phyloP scores from a whole-genome alignment of 306 rosid species.

The Clitoria ternatea region DNA sequence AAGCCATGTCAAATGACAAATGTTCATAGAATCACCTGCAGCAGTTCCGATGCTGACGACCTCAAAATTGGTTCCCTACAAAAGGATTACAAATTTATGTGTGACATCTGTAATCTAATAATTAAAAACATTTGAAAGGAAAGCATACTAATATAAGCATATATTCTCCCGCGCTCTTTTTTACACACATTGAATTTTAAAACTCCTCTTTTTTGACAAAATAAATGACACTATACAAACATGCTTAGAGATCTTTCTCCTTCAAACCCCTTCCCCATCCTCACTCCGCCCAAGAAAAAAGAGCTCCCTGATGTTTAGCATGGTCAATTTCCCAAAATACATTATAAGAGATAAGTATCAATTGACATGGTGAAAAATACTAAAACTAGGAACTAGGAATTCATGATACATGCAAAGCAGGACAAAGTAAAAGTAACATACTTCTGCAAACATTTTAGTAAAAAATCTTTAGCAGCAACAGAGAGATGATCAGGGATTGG shows the following conservation, averaged over 20 bases:
- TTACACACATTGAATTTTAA: background rate
- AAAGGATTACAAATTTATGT: slow-evolving; percentile 18
- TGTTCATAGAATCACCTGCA: slow-evolving; percentile 61
- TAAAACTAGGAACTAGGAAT: slow-evolving; percentile 7
- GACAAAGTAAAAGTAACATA: slow-evolving; percentile 36
- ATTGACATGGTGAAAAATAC: background rate
- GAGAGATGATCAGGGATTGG: slow-evolving; percentile 97
- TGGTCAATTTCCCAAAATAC: background rate
- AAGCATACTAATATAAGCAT: background rate
- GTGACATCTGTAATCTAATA: background rate
- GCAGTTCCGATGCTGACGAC: slow-evolving; percentile 76
- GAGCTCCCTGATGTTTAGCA: slow-evolving; percentile 14
- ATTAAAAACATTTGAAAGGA: slow-evolving; percentile 1
- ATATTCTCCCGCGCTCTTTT: background rate
- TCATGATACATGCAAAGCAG: background rate
- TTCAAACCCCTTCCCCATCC: background rate
- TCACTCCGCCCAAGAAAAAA: background rate
- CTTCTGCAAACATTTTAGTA: slow-evolving; percentile 92
- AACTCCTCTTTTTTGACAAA: background rate
- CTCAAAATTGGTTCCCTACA: slow-evolving; percentile 90
- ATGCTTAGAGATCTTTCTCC: background rate
- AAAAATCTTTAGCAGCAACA: slow-evolving; percentile 81
- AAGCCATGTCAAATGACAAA: slow-evolving; percentile 18
- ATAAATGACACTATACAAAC: background rate
- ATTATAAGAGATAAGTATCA: background rate